Percentiles rank a stretch among this genome's conserved stretches.
phyloP scores from a whole-genome alignment of 2,329 filamentous ascomycete species.

The Aureobasidium lini region DNA sequence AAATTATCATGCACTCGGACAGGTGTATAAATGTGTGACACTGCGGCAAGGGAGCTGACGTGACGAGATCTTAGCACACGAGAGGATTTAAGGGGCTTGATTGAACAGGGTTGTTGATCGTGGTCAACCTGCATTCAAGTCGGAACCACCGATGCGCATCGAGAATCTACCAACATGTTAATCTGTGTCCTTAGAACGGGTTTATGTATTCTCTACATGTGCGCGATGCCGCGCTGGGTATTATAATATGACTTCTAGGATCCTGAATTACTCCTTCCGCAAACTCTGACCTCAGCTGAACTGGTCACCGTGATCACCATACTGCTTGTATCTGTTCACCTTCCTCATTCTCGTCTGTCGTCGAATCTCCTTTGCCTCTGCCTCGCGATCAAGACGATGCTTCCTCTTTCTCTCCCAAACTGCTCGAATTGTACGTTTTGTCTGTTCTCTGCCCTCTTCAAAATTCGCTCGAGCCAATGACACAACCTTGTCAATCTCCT shows the following conservation, averaged over 20 bases:
- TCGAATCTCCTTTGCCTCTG: slow-evolving; percentile 30
- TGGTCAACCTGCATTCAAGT: too few relatives aligned
- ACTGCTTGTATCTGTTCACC: slow-evolving; percentile 48
- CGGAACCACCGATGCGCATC: not conserved
- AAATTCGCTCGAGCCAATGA: slow-evolving; percentile 80
- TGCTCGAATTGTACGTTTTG: slow-evolving; percentile 69
- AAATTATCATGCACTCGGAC: too few relatives aligned
- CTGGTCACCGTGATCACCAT: slow-evolving; percentile 52
- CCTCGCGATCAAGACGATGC: slow-evolving; percentile 49
- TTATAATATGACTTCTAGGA: not conserved
- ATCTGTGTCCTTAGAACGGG: not conserved
- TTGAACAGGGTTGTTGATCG: too few relatives aligned
- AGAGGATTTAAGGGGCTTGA: too few relatives aligned
- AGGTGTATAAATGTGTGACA: too few relatives aligned
- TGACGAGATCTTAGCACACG: too few relatives aligned
- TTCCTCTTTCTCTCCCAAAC: slow-evolving; percentile 90
- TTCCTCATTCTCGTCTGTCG: slow-evolving; percentile 36
- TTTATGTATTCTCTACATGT: not conserved
- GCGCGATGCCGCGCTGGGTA: slow-evolving; percentile 1
- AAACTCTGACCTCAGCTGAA: slow-evolving; percentile 48
- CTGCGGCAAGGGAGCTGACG: too few relatives aligned
- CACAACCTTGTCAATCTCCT: slow-evolving; percentile 81
- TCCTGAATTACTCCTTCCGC: not conserved
- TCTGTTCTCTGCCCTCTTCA: slow-evolving; percentile 69
- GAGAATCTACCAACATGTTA: too few relatives aligned